Evolutionary conservation across 2,329 filamentous ascomycete genomes (phyloP).

Genomic region (Aurifilum marmelostoma): DNA sequence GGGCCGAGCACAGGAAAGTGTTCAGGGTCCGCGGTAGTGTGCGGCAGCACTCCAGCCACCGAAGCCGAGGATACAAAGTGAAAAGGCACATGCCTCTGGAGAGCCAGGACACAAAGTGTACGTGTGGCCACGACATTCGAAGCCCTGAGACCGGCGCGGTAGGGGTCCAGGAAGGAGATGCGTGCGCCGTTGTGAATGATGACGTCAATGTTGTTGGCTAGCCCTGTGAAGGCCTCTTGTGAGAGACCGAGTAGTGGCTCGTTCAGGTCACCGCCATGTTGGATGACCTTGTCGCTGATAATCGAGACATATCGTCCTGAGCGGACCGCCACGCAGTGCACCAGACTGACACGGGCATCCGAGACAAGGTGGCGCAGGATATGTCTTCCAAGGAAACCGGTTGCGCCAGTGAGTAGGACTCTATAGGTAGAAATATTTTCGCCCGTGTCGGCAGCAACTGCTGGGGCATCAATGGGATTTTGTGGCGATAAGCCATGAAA

Average conservation of each 20-base stretch:
- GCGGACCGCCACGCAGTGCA: conserved; percentile 50
- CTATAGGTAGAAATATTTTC: neutral
- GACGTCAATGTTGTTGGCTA: conserved; percentile 25
- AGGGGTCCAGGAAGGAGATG: conserved; percentile 43
- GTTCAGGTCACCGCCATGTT: conserved; percentile 35
- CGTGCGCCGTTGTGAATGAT: conserved; percentile 59
- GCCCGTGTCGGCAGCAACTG: neutral
- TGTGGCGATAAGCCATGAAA: neutral
- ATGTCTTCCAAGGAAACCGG: conserved; percentile 45
- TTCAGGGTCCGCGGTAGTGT: neutral
- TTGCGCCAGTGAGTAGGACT: conserved; percentile 43
- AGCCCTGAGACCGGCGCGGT: conserved; percentile 36
- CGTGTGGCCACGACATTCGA: conserved; percentile 43
- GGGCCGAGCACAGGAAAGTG: neutral
- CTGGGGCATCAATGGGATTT: neutral
- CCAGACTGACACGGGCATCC: conserved; percentile 36
- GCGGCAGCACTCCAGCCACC: conserved; percentile 1
- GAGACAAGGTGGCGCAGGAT: conserved; percentile 43
- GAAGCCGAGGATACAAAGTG: conserved; percentile 38
- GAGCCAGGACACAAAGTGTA: conserved; percentile 38
- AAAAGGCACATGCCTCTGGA: conserved; percentile 32
- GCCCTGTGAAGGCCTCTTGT: conserved; percentile 6
- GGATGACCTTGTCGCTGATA: conserved; percentile 21
- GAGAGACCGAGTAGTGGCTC: conserved; percentile 32
- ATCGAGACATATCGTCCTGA: neutral